A percentile compares a stretch with the other conserved stretches of the same genome.
These are phyloP conservation scores for Phytophthora hybrid DNA, from an alignment of 352 stramenopile species.

Conservation along the genomic window DNA sequence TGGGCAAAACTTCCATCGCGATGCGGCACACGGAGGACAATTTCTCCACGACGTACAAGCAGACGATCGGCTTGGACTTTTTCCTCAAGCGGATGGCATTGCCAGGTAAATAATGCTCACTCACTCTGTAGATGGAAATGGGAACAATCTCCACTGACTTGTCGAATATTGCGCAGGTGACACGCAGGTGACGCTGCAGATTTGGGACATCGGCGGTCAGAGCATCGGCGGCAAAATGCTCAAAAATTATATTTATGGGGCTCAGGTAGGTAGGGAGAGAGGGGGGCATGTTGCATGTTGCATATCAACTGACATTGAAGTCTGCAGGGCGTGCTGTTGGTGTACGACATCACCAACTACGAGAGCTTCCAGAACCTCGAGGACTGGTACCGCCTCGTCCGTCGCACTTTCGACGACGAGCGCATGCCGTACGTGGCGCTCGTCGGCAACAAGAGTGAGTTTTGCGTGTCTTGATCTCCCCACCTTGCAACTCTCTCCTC, in stretches of 20 bases:
- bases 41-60: constrained; percentile 95
- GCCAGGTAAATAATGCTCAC: constrained; percentile 51
- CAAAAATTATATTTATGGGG: constrained; percentile 96
- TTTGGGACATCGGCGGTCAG: constrained; percentile 96
- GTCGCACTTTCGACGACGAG: constrained; percentile 84
- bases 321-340: constrained; percentile 86
- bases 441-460: constrained; percentile 93
- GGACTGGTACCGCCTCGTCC: constrained; percentile 94
- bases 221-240: constrained; percentile 88
- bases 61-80: constrained; percentile 96
- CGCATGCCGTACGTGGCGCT: constrained; percentile 92
- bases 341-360: constrained; percentile 97
- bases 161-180: constrained; percentile 58
- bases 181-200: constrained; percentile 92
- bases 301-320: not conserved
- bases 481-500: not conserved
- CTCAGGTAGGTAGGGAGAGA: constrained; percentile 57
- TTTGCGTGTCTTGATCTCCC: not conserved
- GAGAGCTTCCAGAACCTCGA: constrained; percentile 96
- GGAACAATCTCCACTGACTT: not conserved
- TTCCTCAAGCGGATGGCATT: constrained; percentile 95
- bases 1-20: constrained; percentile 96
- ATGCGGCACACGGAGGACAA: constrained; percentile 92
- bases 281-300: not conserved
- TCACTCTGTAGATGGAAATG: too few species aligned